Conservation (phyloP, 495 filamentous ascomycete species). For the Trichoderma asperelloides region DNA sequence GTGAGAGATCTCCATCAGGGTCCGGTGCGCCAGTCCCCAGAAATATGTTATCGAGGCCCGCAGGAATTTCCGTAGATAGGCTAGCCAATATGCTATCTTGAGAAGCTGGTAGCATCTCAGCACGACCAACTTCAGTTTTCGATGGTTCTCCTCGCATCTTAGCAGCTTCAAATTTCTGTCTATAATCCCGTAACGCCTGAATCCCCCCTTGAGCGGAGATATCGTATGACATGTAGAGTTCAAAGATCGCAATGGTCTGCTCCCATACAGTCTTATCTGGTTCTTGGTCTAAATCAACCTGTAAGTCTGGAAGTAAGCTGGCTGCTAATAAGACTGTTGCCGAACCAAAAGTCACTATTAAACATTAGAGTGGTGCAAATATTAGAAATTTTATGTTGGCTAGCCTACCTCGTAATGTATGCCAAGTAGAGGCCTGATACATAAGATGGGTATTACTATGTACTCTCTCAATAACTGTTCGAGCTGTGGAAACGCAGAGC, state of each 20-base stretch:
- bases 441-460: background rate
- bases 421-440: background rate
- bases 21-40: background rate
- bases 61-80: background rate
- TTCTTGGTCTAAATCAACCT: background rate
- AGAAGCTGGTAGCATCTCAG: background rate
- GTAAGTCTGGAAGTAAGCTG: background rate
- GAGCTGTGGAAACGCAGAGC: background rate
- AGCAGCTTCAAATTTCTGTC: background rate
- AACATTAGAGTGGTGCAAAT: background rate
- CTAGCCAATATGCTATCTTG: background rate
- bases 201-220: background rate
- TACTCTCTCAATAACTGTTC: background rate
- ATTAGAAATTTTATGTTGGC: background rate
- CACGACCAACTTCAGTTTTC: background rate
- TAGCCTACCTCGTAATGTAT: background rate
- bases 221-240: background rate
- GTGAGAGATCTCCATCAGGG: background rate
- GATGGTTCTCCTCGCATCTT: background rate
- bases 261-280: background rate
- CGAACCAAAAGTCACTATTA: background rate
- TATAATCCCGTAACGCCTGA: background rate
- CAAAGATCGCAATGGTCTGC: background rate
- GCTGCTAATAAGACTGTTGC: background rate
- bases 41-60: background rate